Evolutionary conservation across 257 asterid species (phyloP).

Genomic region (Scutellaria baicalensis): DNA sequence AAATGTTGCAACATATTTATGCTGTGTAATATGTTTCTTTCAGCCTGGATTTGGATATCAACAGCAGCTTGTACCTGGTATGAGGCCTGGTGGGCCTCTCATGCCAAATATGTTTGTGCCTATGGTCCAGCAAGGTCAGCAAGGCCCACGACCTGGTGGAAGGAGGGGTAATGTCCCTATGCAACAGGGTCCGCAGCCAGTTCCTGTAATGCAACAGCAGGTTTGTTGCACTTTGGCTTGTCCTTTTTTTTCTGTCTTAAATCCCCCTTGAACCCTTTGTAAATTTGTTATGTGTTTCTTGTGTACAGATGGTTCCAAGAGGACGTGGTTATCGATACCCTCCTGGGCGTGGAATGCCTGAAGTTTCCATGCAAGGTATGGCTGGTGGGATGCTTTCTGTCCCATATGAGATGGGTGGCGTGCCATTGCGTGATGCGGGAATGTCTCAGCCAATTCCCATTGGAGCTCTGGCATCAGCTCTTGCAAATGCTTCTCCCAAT

Average conservation of each 20-base stretch:
- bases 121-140: slow-evolving; percentile 87
- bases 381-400: slow-evolving; percentile 69
- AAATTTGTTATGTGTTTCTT: neutral
- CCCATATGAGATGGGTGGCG: slow-evolving; percentile 80
- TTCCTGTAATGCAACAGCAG: slow-evolving; percentile 85
- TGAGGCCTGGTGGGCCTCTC: slow-evolving; percentile 88
- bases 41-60: slow-evolving; percentile 99
- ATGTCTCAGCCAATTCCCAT: slow-evolving; percentile 62
- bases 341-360: slow-evolving; percentile 73
- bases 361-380: slow-evolving; percentile 52
- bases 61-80: slow-evolving; percentile 95
- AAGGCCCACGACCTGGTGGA: slow-evolving; percentile 93
- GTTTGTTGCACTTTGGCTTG: slow-evolving; percentile 15
- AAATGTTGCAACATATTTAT: neutral
- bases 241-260: neutral
- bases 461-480: slow-evolving; percentile 90
- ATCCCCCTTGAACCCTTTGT: neutral
- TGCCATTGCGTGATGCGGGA: slow-evolving; percentile 77
- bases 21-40: slow-evolving; percentile 7
- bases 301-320: slow-evolving; percentile 73
- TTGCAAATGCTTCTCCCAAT: slow-evolving; percentile 80
- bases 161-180: slow-evolving; percentile 55
- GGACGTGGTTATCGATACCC: slow-evolving; percentile 83
- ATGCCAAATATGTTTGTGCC: slow-evolving; percentile 88
- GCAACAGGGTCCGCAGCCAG: slow-evolving; percentile 84